Conservation (phyloP, 1,284 basidiomycete genomes). For the Cryptococcus sp. region DNA sequence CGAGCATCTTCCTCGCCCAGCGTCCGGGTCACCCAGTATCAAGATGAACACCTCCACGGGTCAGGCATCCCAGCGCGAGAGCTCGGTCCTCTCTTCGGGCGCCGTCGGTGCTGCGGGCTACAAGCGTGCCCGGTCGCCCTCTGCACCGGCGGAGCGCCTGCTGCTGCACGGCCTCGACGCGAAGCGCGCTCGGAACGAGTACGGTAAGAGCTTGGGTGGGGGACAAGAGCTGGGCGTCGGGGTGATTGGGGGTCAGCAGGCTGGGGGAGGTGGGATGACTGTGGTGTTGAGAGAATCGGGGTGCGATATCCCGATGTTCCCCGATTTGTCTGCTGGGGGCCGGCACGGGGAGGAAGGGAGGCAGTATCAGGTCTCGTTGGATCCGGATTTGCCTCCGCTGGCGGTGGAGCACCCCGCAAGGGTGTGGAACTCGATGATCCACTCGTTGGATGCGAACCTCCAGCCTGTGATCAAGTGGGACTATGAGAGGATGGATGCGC, state of each 20-base stretch:
- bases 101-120: neutral
- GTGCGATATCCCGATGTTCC: slow-evolving; percentile 21
- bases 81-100: neutral
- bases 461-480: slow-evolving; percentile 38
- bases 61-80: neutral
- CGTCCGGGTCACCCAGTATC: neutral
- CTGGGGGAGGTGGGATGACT: neutral
- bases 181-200: slow-evolving; percentile 13
- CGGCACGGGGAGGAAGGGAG: neutral
- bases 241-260: slow-evolving; percentile 16
- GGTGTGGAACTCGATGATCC: slow-evolving; percentile 38
- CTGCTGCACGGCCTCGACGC: slow-evolving; percentile 18
- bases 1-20: too few relatives aligned
- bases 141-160: slow-evolving; percentile 3
- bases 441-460: slow-evolving; percentile 22
- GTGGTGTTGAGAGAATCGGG: slow-evolving; percentile 8
- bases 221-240: slow-evolving; percentile 23
- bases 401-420: slow-evolving; percentile 36
- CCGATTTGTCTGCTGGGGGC: slow-evolving; percentile 1
- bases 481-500: slow-evolving; percentile 15
- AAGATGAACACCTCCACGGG: neutral
- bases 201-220: slow-evolving; percentile 12
- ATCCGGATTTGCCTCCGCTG: slow-evolving; percentile 28
- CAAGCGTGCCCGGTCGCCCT: neutral
- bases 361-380: slow-evolving; percentile 14